phyloP scores from a whole-genome alignment of 257 asterid genomes.

The Apocynum venetum region DNA sequence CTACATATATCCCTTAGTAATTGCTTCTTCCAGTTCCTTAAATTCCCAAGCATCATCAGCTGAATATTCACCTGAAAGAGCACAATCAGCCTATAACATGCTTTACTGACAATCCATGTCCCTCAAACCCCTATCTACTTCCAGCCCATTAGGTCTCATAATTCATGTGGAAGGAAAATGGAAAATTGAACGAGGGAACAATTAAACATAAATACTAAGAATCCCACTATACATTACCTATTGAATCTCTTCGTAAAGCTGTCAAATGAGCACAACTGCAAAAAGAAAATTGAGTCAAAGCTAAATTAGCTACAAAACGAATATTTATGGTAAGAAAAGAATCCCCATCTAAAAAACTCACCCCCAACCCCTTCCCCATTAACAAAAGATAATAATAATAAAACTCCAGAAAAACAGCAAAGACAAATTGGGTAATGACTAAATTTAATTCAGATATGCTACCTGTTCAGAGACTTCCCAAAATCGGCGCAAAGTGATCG shows the following conservation, averaged over 20 bases:
- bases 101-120: neutral
- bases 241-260: slow-evolving; percentile 87
- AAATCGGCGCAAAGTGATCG: slow-evolving; percentile 97
- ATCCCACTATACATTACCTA: slow-evolving; percentile 42
- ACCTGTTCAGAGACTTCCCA: slow-evolving; percentile 91
- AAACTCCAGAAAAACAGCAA: neutral
- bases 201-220: neutral
- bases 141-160: neutral
- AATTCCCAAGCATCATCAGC: slow-evolving; percentile 98
- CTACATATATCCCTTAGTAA: slow-evolving; percentile 69
- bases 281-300: neutral
- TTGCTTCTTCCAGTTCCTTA: slow-evolving; percentile 74
- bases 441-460: slow-evolving; percentile 6
- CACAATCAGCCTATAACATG: neutral
- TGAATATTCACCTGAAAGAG: slow-evolving; percentile 61
- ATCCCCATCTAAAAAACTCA: neutral
- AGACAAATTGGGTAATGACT: neutral
- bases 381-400: too few relatives aligned
- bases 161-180: neutral
- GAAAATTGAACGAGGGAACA: neutral
- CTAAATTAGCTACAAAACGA: neutral
- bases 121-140: neutral
- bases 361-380: neutral
- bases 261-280: slow-evolving; percentile 96
- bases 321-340: neutral